Conservation (phyloP, 2,329 filamentous ascomycete genomes). For the Trichoderma oligosporum region DNA sequence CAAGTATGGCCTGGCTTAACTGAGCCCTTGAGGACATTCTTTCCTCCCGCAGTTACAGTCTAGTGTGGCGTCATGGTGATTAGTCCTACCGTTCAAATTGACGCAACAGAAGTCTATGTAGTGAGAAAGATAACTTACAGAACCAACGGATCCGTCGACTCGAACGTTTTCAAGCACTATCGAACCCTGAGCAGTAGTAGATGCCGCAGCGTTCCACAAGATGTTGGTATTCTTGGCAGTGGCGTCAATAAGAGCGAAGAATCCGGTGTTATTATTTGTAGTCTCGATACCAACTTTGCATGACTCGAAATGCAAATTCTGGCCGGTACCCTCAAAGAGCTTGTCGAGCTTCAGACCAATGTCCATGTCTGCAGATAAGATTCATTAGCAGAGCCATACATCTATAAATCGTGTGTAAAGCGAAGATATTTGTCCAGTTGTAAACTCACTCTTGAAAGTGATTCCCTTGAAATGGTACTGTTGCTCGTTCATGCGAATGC, state of each 20-base stretch:
- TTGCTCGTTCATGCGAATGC: constrained; percentile 31
- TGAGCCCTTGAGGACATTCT: constrained; percentile 20
- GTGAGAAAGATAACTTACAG: constrained; percentile 16
- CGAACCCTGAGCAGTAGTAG: constrained; percentile 27
- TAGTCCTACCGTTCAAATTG: neutral
- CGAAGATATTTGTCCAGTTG: no score
- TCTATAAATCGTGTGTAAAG: no score
- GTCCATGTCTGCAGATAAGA: constrained; percentile 13
- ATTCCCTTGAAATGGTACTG: constrained; percentile 36
- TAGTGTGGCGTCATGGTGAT: neutral
- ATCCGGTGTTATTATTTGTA: constrained; percentile 25
- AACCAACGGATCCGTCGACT: constrained; percentile 27
- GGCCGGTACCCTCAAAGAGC: constrained; percentile 30
- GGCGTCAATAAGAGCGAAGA: constrained; percentile 31
- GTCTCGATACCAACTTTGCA: constrained; percentile 33
- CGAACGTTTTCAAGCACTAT: constrained; percentile 31
- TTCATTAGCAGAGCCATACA: neutral
- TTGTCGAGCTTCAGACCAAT: constrained; percentile 30
- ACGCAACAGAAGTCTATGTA: neutral
- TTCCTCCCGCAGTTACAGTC: constrained; percentile 35
- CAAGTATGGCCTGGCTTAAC: constrained; percentile 19
- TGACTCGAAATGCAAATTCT: constrained; percentile 28
- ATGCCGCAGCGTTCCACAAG: constrained; percentile 26
- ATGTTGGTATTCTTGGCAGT: constrained; percentile 30
- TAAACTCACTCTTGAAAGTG: constrained; percentile 28